Base-by-base conservation (phyloP, 2,329 filamentous ascomycete genomes). In the Amesomyces nigricolor region DNA sequence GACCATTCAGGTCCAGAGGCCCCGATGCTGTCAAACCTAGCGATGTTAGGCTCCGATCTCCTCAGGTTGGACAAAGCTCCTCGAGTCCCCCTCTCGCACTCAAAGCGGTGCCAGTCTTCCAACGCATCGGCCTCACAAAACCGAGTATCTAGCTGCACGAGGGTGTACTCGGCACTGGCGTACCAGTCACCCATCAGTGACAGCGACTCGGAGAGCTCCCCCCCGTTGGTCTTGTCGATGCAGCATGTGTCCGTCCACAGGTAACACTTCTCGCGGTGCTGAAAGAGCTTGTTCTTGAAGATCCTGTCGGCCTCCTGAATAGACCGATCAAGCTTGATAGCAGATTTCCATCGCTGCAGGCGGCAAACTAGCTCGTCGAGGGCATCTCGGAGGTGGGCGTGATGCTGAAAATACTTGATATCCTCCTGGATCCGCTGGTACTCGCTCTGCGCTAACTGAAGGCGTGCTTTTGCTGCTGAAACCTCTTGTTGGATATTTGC, bases 111-210 rank as follows among this genome's bases (percentile, higher is more conserved):
- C 65, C 63, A 68, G 30, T 66, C 62, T 17, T 42, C 26, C 1
- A 62, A 38, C n/a, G 61, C 62, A 53, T 69, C 66, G 4, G 58
- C 55, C 9, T 60, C 58, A 1, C 54, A 58, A 22, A 47, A 54
- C 29, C 65, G 62, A 2, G 49, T 57, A 39, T 59, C 57, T 11
- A 71, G 57, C 45, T 68, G 66, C 22, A 70, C 64, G 44, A 71
- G 58, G 38, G 65, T 67, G 51, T 65, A 68, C 22, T 67, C 64
- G 9, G 67, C 65, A 45, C 67, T 62, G 8, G 62, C 63, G 47
- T 71, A 68, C 66, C 64, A 69, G 26, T 67, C 62, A 19, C 66
- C 66, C 68, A 69, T 70, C 35, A 65, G 61, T 2, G 68, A 65
- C 30, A 70, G 61, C 10, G 67, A 67, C 52, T 64, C 63, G 29